Base-by-base conservation (phyloP, 2,329 filamentous ascomycete genomes). In the Fusarium metavorans region DNA sequence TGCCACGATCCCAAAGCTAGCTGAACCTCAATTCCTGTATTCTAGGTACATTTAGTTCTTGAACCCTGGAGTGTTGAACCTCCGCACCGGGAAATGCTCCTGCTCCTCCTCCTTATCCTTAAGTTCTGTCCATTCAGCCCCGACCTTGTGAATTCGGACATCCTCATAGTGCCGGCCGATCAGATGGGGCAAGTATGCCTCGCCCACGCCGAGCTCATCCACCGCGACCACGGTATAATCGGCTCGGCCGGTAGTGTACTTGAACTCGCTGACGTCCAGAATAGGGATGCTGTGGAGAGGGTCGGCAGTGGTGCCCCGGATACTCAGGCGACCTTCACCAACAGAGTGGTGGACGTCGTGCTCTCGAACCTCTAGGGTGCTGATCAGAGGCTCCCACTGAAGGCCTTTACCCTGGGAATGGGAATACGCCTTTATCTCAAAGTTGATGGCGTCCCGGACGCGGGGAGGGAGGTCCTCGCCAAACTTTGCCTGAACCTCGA, bases 341-440 rank as follows among this genome's bases (percentile, higher is more conserved):
- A n/a, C 20, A 2, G 52, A 41, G 6, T 48, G 52, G 10, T 54
- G 27, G 13, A 32, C 30, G 4, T 59, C 25, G 7, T 64, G 37
- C 10, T 68, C 66, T 5, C 13, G 20, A 11, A 68, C 52, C 11
- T 14, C 16, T 1, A 68, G 32, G 2, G 25, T n/a, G 23, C 45
- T 68, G 4, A 68, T 23, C 10, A 54, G 52, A 13, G 66, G 60
- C 8, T 68, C 66, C 37, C 50, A 64, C 18, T 68, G 59, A 3
- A 68, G 52, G 2, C 66, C 54, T 2, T 52, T 68, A 13, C 60
- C 66, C 20, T 32, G 34, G 5, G 66, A 54, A 14, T 56, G 8
- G 4, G 66, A 61, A 9, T 56, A 65, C 8, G 61, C 61, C 30
- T 68, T 68, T 11, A 60, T 57, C 61, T 68, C 66, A 7, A 60